These are phyloP conservation scores for Chaetomium globosum DNA, from an alignment of 2,329 filamentous ascomycete genomes.

Conservation along the genomic window DNA sequence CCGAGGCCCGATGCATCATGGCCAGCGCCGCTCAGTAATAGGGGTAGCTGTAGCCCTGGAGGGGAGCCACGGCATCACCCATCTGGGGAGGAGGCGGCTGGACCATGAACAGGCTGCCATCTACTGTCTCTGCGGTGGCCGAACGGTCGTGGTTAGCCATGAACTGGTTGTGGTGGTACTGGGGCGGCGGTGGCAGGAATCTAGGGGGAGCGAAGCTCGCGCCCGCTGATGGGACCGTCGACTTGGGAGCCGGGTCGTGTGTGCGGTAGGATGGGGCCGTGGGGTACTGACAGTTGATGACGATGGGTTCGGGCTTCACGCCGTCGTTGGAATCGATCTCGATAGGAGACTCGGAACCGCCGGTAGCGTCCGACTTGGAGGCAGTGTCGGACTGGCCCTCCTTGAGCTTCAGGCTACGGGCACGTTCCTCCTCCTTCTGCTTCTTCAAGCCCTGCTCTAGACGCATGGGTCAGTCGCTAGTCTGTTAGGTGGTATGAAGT, in stretches of 20 bases:
- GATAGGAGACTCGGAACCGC: not conserved
- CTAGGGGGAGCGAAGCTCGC: not conserved
- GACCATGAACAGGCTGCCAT: slow-evolving; percentile 17
- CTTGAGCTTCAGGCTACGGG: not conserved
- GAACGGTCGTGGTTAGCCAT: slow-evolving; percentile 23
- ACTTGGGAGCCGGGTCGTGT: not conserved
- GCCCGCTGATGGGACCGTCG: not conserved
- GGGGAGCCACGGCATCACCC: not conserved
- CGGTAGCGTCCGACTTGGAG: not conserved
- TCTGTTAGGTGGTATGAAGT: not conserved
- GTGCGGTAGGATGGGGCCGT: slow-evolving; percentile 1
- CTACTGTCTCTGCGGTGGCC: slow-evolving; percentile 6
- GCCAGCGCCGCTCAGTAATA: slow-evolving; percentile 4
- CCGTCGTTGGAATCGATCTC: not conserved
- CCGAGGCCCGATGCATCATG: not conserved
- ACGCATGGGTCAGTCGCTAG: slow-evolving; percentile 9
- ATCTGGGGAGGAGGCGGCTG: slow-evolving; percentile 3
- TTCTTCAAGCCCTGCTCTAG: slow-evolving; percentile 9
- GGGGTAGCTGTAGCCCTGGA: slow-evolving; percentile 5
- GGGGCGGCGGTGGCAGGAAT: not conserved
- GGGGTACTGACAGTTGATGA: slow-evolving; percentile 21
- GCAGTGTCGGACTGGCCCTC: not conserved
- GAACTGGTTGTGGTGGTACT: slow-evolving; percentile 13
- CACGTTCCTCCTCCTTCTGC: not conserved
- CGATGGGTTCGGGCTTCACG: not conserved